Base-by-base conservation (phyloP, 2,329 filamentous ascomycete species). In the Diplodia scrobiculata region DNA sequence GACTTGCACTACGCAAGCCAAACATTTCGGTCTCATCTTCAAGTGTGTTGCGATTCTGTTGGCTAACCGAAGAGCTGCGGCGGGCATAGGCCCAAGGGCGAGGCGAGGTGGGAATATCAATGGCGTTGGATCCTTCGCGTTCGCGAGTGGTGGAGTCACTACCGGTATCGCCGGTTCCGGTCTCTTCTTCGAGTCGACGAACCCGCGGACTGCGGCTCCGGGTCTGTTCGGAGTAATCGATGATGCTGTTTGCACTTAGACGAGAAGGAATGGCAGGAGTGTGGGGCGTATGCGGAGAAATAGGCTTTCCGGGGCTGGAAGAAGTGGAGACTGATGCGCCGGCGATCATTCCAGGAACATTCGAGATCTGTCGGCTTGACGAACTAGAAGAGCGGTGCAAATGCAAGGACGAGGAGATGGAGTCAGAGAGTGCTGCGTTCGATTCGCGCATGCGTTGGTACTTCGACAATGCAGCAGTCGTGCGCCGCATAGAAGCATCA, bases 221-320 rank as follows among this genome's bases (percentile, higher is more conserved):
- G 17, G 73, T 72, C 17, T 73, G 72, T 34, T 66, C 65, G 60
- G 80, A 78, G 72, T 92, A 90, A 69, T 91, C 89, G 51, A 88
- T 87, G 68, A 95, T 91, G 62, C 91, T 95, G 73, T 96, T 93
- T 69, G 95, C 92, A 73, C 92, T 96, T 25, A 99, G 81, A n/a
- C 95, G 86, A 7, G 93, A 97, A 21, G 94, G 94, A 32, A 98
- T 92, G 11, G 93, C 92, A 3, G 95, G 95, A 0, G 92, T 96
- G 73, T 98, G 93, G 1, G 93, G 92, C 0, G 91, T 97, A 73
- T 94, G 92, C 10, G 91, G 92, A 2, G 92, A 97, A 19, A 96
- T 85, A 0, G 92, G 91, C 72, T 97, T 97, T 66, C 81, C 91
- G 1, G 93, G 93, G 10, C 93, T 97, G 0, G 92, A 94, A 0